phyloP scores from a whole-genome alignment of 2,329 filamentous ascomycete species.

The Fusarium vanettenii region DNA sequence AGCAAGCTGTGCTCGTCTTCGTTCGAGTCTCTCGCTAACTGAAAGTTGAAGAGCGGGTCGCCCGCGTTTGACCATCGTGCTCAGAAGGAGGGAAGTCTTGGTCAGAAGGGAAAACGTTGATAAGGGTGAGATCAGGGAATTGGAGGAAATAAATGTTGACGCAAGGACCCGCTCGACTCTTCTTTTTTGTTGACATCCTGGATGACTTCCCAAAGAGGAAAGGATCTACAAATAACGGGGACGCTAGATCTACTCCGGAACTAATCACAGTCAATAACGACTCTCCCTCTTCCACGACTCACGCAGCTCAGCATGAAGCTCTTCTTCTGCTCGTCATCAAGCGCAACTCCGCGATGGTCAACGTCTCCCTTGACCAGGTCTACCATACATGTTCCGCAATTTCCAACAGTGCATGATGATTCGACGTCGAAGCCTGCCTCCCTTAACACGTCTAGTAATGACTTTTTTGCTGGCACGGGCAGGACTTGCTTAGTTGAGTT shows the following conservation, averaged over 20 bases:
- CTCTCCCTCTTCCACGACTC: constrained; percentile 24
- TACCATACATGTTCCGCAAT: constrained; percentile 31
- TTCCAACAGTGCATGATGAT: constrained; percentile 27
- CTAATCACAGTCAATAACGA: constrained; percentile 10
- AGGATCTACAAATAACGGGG: neutral
- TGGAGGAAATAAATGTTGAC: neutral
- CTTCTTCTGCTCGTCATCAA: constrained; percentile 27
- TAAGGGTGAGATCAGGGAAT: neutral
- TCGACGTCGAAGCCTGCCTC: constrained; percentile 27
- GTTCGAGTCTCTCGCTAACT: neutral
- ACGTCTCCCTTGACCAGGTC: constrained; percentile 19
- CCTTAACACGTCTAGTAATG: constrained; percentile 21
- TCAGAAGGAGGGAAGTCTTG: neutral
- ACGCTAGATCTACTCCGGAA: neutral
- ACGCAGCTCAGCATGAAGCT: constrained; percentile 21
- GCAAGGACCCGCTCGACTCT: neutral
- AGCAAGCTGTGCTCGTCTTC: neutral
- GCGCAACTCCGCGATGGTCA: constrained; percentile 25
- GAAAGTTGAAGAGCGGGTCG: neutral
- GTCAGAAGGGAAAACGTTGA: neutral
- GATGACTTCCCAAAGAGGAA: neutral
- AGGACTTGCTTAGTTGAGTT: constrained; percentile 8
- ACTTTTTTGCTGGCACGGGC: constrained; percentile 10
- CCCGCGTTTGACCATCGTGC: neutral
- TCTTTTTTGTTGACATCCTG: neutral